Evolutionary conservation across 1,284 basidiomycete species (phyloP).

Genomic region (Apiotrichum siamense): DNA sequence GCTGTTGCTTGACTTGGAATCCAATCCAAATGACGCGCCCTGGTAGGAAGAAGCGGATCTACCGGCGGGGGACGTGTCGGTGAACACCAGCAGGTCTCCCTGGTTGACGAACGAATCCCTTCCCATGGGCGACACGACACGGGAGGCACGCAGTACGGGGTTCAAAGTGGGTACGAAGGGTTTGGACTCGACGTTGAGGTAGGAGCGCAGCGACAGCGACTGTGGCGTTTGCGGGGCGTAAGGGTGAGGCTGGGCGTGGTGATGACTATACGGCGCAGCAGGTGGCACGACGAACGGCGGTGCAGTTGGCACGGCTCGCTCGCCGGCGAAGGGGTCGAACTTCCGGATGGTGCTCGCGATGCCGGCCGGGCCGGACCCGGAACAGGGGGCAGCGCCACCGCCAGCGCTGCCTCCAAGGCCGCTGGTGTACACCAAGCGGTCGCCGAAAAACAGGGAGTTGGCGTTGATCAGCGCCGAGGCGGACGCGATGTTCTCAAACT

Average conservation of each 20-base stretch:
- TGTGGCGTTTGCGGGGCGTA: not conserved
- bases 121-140: too few species aligned
- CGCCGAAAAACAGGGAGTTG: constrained; percentile 30
- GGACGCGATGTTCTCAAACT: constrained; percentile 32
- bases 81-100: not conserved
- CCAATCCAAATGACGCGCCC: too few species aligned
- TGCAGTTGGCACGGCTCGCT: not conserved
- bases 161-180: constrained; percentile 22
- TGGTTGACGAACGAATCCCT: not conserved
- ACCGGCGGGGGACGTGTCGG: not conserved
- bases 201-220: constrained; percentile 2
- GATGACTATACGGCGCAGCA: too few species aligned
- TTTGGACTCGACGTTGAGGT: constrained; percentile 22
- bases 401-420: too few species aligned
- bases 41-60: not conserved
- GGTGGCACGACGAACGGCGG: too few species aligned
- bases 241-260: too few species aligned
- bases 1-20: not conserved
- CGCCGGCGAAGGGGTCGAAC: constrained; percentile 15
- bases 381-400: too few species aligned
- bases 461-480: constrained; percentile 27
- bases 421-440: constrained; percentile 7
- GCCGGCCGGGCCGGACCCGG: too few species aligned
- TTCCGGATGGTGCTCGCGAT: too few species aligned
- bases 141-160: too few species aligned